Evolutionary conservation across 306 rosid species (phyloP).

Genomic region (Prunus campanulata): DNA sequence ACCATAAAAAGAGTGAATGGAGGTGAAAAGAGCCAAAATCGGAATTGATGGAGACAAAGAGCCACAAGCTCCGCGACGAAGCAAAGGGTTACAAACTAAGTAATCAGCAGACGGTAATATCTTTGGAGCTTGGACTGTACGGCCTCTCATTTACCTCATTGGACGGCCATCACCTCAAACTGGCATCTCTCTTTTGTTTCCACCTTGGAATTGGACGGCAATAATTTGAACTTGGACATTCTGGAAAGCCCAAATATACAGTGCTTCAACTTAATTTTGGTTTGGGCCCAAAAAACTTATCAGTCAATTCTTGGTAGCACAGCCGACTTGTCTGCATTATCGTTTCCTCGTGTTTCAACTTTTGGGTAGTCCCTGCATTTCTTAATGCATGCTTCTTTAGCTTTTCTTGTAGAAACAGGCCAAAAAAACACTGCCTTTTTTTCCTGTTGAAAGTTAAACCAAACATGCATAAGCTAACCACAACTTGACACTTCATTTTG

Average conservation of each 20-base stretch:
- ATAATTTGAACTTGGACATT: neutral
- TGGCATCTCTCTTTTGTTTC: neutral
- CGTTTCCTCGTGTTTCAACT: too few species aligned
- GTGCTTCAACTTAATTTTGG: neutral
- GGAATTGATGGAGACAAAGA: neutral
- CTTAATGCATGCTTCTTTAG: neutral
- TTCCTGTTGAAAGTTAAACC: neutral
- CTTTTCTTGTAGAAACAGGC: neutral
- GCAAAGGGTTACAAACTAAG: constrained; percentile 1
- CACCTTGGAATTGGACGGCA: neutral
- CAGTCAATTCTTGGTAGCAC: neutral
- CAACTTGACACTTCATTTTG: constrained; percentile 41
- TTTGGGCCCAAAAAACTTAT: neutral
- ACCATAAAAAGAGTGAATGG: constrained; percentile 8
- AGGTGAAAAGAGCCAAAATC: neutral
- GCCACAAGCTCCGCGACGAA: neutral
- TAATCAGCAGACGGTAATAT: constrained; percentile 1
- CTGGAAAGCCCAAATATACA: neutral
- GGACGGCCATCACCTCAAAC: neutral
- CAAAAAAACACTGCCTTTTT: neutral
- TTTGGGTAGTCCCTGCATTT: neutral
- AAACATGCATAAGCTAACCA: constrained; percentile 7
- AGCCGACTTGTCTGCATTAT: neutral
- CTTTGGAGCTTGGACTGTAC: neutral
- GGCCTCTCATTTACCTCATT: neutral